Conservation (phyloP, 2,329 filamentous ascomycete genomes). For the Verticillium zaregamsianum region DNA sequence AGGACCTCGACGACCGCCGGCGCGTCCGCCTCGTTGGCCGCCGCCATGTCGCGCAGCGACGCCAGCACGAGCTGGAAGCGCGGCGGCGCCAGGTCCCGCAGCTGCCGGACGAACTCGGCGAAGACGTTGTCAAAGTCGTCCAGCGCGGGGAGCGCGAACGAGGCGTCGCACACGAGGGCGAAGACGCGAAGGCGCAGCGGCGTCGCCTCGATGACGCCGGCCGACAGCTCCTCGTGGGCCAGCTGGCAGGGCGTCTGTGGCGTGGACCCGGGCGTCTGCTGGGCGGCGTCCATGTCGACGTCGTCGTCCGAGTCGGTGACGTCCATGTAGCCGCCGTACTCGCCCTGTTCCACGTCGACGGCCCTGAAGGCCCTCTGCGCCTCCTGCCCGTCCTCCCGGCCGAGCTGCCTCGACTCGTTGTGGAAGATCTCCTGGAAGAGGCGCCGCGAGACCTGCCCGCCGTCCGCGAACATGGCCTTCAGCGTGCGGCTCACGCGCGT, state of each 20-base stretch:
- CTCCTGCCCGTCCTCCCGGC: slow-evolving; percentile 37
- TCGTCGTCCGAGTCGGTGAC: slow-evolving; percentile 7
- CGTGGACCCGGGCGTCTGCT: background rate
- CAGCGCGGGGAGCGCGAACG: slow-evolving; percentile 39
- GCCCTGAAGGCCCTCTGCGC: slow-evolving; percentile 37
- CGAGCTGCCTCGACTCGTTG: slow-evolving; percentile 52
- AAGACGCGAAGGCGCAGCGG: slow-evolving; percentile 60
- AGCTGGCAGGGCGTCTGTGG: slow-evolving; percentile 9
- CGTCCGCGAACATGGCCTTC: slow-evolving; percentile 65
- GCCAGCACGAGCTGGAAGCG: slow-evolving; percentile 53
- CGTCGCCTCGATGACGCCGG: slow-evolving; percentile 48
- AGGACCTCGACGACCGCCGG: slow-evolving; percentile 16
- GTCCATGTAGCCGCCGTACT: slow-evolving; percentile 52
- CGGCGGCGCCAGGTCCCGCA: slow-evolving; percentile 54
- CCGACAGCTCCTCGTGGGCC: slow-evolving; percentile 28
- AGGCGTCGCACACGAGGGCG: slow-evolving; percentile 45
- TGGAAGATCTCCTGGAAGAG: slow-evolving; percentile 65
- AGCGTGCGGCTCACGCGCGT: slow-evolving; percentile 51
- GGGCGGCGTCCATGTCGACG: slow-evolving; percentile 15
- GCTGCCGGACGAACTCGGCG: slow-evolving; percentile 50
- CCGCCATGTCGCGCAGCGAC: slow-evolving; percentile 3
- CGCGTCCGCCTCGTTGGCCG: slow-evolving; percentile 5
- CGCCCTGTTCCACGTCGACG: slow-evolving; percentile 54
- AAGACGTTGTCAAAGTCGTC: slow-evolving; percentile 50
- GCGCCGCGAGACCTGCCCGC: slow-evolving; percentile 43